A percentile compares a stretch with the other conserved stretches of the same genome.
Conservation (phyloP, 2,329 filamentous ascomycete species). For the Fusarium xyrophilum region DNA sequence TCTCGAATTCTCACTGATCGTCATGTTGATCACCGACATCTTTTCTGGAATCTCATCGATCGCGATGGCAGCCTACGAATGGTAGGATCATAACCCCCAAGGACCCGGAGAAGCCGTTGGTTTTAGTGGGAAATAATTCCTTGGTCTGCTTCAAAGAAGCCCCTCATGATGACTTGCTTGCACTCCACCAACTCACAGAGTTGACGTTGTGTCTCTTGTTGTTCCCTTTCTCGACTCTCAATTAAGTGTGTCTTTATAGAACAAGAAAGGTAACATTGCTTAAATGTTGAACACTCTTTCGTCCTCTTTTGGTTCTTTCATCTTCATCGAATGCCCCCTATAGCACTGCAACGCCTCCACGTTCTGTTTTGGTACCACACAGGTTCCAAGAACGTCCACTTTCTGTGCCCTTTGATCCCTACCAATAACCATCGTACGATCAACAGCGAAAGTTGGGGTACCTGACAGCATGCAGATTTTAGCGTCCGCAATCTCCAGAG, state of each 20-base stretch:
- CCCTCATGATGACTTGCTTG: background rate
- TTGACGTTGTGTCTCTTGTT: background rate
- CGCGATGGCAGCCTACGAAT: background rate
- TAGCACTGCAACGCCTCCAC: background rate
- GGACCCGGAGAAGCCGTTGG: background rate
- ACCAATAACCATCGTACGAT: background rate
- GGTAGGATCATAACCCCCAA: background rate
- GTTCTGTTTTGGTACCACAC: background rate
- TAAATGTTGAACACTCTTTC: background rate
- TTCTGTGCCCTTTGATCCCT: background rate
- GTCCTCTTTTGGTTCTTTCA: background rate
- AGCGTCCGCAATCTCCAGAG: slow-evolving; percentile 5
- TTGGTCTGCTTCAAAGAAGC: background rate
- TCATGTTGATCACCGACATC: background rate
- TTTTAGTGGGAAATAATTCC: background rate
- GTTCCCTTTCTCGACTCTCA: background rate
- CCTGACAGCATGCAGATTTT: slow-evolving; percentile 27
- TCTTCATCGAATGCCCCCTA: background rate
- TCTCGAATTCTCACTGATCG: slow-evolving; percentile 1
- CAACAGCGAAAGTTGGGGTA: slow-evolving; percentile 16
- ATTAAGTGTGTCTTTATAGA: background rate
- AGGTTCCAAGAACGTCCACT: background rate
- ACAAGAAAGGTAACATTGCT: background rate
- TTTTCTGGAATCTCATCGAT: slow-evolving; percentile 20
- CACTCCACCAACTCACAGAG: background rate